Base-by-base conservation (phyloP, 805 yeast genomes). In the Pichia paraexigua region DNA sequence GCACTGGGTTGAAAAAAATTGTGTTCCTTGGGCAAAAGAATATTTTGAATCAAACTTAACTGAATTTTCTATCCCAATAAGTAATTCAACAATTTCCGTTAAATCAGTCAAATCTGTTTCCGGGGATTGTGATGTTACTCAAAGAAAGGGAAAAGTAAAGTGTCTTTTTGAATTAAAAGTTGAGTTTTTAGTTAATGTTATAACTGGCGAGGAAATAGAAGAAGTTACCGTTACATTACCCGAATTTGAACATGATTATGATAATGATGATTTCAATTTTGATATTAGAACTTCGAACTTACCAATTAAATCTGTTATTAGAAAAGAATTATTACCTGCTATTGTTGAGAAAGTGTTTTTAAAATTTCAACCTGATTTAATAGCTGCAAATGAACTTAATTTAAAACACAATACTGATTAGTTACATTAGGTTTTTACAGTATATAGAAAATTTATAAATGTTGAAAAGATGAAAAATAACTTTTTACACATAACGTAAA, bases 1-100 rank as follows among this genome's bases (percentile, higher is more conserved):
- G 99, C 99, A 92, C 76, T 92, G 99, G 99, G 96, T 92, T 56
- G 97, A 92, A 71, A 92, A 91, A 70, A 92, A 92, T 75, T 92
- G 98, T 71, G 76, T 94, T 50, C 82, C 79, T 54, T 92, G 99
- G 99, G 78, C 97, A 24, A 82, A 80, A 58, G 73, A 76, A 37
- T 94, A 92, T 65, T 85, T 92, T 64, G 68, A 71, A 27, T 77
- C 80, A 43, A 77, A 80, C 43, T 70, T 89, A 51, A 70, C 72
- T 7, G 83, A 82, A 0, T 56, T 82, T 40, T 53, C 68, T 4
- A 78, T 62, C 9, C 49, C 56, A 2, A 61, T 69, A 7, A 73
- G 63, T 21, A 72, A 69, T 15, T 63, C 64, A 46, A 61, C 68
- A n/a, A 50, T 68, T 13, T 59, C 64, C 2, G 67, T 79, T 12